Conservation (phyloP, 2,329 filamentous ascomycete species). For the Trichophyton simii region DNA sequence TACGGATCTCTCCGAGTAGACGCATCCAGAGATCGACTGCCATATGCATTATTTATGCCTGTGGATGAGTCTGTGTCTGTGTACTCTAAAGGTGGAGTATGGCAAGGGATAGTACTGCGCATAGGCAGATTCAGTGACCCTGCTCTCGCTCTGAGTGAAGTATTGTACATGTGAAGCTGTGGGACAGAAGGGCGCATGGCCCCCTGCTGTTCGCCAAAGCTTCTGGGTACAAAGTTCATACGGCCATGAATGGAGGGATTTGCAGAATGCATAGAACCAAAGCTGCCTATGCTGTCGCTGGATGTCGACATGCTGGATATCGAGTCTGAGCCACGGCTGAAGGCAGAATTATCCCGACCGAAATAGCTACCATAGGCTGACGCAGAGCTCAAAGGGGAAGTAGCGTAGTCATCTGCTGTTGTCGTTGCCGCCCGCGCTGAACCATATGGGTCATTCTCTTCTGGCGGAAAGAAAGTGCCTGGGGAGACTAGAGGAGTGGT, state of each 20-base stretch:
- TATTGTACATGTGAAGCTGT: slow-evolving; percentile 8
- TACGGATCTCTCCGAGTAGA: neutral
- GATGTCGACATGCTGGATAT: slow-evolving; percentile 18
- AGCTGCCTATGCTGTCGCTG: slow-evolving; percentile 18
- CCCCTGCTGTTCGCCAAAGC: slow-evolving; percentile 10
- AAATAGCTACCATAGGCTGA: slow-evolving; percentile 27
- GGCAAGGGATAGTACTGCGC: slow-evolving; percentile 8
- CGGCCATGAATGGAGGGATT: slow-evolving; percentile 7
- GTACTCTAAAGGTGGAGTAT: slow-evolving; percentile 8
- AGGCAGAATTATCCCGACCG: slow-evolving; percentile 15
- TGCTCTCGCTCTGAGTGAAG: slow-evolving; percentile 5
- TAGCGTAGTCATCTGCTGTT: slow-evolving; percentile 26
- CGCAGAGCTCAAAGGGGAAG: slow-evolving; percentile 26
- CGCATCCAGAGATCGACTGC: slow-evolving; percentile 1
- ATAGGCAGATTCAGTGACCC: slow-evolving; percentile 9
- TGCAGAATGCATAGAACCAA: slow-evolving; percentile 18
- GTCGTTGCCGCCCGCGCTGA: slow-evolving; percentile 20
- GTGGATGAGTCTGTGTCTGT: slow-evolving; percentile 5
- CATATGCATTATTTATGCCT: slow-evolving; percentile 5
- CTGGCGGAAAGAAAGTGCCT: slow-evolving; percentile 23
- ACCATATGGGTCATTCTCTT: slow-evolving; percentile 18
- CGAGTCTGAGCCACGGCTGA: slow-evolving; percentile 15
- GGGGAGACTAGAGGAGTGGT: slow-evolving; percentile 40
- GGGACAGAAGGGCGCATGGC: slow-evolving; percentile 6
- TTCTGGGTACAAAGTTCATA: slow-evolving; percentile 8